These are phyloP conservation scores for Astrocystis sublimbata DNA, from an alignment of 495 filamentous ascomycete genomes.

Conservation along the genomic window DNA sequence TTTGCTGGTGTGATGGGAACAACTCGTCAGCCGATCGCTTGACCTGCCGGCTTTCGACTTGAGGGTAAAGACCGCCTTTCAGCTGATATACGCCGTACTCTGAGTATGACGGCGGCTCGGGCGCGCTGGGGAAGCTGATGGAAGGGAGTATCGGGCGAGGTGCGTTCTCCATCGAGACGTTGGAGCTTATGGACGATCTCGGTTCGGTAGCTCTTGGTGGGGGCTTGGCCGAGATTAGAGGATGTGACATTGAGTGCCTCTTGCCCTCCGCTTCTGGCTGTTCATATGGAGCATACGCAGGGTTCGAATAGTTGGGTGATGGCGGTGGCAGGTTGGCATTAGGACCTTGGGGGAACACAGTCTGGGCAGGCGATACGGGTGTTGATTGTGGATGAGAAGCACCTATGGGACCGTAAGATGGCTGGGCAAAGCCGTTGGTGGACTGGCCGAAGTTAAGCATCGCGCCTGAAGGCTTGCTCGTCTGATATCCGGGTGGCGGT, in stretches of 20 bases:
- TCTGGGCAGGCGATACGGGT: slow-evolving; percentile 31
- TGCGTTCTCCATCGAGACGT: slow-evolving; percentile 7
- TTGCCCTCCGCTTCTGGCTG: slow-evolving; percentile 24
- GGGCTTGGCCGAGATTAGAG: slow-evolving; percentile 28
- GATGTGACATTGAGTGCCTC: slow-evolving; percentile 27
- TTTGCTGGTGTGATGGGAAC: slow-evolving; percentile 27
- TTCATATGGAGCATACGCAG: slow-evolving; percentile 31
- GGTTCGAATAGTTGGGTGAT: slow-evolving; percentile 25
- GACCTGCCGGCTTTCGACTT: slow-evolving; percentile 25
- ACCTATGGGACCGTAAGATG: slow-evolving; percentile 25
- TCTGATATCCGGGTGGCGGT: slow-evolving; percentile 40
- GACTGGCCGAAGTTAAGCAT: slow-evolving; percentile 35
- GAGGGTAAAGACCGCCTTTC: slow-evolving; percentile 22
- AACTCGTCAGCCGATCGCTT: slow-evolving; percentile 33
- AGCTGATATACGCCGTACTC: slow-evolving; percentile 13
- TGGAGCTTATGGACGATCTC: slow-evolving; percentile 17
- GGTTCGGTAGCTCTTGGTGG: slow-evolving; percentile 4
- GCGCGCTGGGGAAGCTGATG: slow-evolving; percentile 6
- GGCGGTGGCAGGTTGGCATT: slow-evolving; percentile 26
- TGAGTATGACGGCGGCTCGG: not conserved
- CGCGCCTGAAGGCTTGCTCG: slow-evolving; percentile 37
- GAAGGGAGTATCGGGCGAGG: slow-evolving; percentile 18
- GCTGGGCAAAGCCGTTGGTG: slow-evolving; percentile 26
- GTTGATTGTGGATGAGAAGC: slow-evolving; percentile 30
- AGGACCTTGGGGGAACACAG: slow-evolving; percentile 25